Base-by-base conservation (phyloP, 768 basidiomycete species). In the Amanita molliuscula region DNA sequence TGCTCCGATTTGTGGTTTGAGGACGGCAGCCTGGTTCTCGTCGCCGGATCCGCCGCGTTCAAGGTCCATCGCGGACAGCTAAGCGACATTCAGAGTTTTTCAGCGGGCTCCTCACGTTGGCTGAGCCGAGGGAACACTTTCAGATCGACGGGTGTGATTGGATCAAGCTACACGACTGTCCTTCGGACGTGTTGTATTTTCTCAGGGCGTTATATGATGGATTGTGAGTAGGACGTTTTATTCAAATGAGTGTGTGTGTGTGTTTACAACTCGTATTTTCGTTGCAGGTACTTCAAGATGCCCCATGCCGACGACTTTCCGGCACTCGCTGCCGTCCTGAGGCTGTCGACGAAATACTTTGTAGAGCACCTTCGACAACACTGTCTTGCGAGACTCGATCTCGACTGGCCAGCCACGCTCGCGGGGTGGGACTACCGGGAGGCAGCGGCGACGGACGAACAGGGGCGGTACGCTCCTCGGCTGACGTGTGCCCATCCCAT, bases 21-120 rank as follows among this genome's bases (percentile, higher is more conserved):
- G 0, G 85, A 88, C 56, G 85, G 85, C 9, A 88, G 85, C 58
- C 66, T 85, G 37, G 66, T 86, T 47, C 71, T 88, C 47, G 63
- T 84, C 47, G 73, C 79, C 1, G 75, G 72, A 0, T 62, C 64
- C 16, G 74, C 74, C 10, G 78, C 75, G 0, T 88, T 87, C 72
- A 86, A 81, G 54, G 82, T 88, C 3, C 85, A 88, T 58, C 75
- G 77, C 4, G 84, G 86, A 0, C 82, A 85, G 56, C 73, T 89
- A 21, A 75, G 51, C 75, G 87, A 4, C 85, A 88, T 53, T 87
- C 85, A 0, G 86, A 88, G 35, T 71, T 88, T n/a, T 88, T 89
- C 62, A 70, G 72, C 52, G 80, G 76, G 53, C 65, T 87, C 52
- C 78, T 89, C 55, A 68, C 75, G 1, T 62, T 88, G 7, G 84